These are phyloP conservation scores for Leccinum disarticulatum DNA, from an alignment of 768 basidiomycete species.

Conservation along the genomic window DNA sequence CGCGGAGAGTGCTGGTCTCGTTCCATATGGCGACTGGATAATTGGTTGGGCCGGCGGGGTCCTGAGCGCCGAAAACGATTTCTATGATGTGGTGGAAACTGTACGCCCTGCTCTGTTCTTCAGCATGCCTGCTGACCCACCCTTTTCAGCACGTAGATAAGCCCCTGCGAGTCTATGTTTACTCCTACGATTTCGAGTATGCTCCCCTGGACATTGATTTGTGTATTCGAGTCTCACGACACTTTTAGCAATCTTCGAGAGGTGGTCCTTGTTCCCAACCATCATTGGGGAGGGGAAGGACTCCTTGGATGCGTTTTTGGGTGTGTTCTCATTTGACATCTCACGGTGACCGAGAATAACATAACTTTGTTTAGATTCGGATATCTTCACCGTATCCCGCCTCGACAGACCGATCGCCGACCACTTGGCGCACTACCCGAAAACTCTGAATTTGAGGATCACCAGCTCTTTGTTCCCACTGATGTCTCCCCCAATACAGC, in stretches of 20 bases:
- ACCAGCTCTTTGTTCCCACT: slow-evolving; percentile 73
- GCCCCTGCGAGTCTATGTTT: slow-evolving; percentile 91
- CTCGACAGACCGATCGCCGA: slow-evolving; percentile 60
- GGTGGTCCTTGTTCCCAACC: slow-evolving; percentile 91
- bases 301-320: slow-evolving; percentile 95
- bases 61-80: slow-evolving; percentile 88
- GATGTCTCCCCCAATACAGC: slow-evolving; percentile 37
- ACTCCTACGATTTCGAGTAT: slow-evolving; percentile 95
- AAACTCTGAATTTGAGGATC: slow-evolving; percentile 56
- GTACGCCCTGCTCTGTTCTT: slow-evolving; percentile 43
- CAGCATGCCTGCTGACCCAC: slow-evolving; percentile 2
- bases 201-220: slow-evolving; percentile 29
- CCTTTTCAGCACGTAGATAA: slow-evolving; percentile 84
- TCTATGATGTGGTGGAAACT: slow-evolving; percentile 93
- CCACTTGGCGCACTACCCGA: slow-evolving; percentile 57
- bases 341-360: slow-evolving; percentile 1
- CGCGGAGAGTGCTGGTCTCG: slow-evolving; percentile 93
- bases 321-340: slow-evolving; percentile 42
- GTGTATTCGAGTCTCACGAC: slow-evolving; percentile 8
- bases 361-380: slow-evolving; percentile 61
- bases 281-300: slow-evolving; percentile 97
- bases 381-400: slow-evolving; percentile 89
- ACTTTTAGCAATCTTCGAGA: slow-evolving; percentile 77
- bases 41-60: slow-evolving; percentile 95
- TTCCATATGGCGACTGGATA: slow-evolving; percentile 81